Evolutionary conservation across 208 protist species (phyloP), one percentile per base, ranked within the genome.

Genomic region (Leishmania tarentolae): DNA sequence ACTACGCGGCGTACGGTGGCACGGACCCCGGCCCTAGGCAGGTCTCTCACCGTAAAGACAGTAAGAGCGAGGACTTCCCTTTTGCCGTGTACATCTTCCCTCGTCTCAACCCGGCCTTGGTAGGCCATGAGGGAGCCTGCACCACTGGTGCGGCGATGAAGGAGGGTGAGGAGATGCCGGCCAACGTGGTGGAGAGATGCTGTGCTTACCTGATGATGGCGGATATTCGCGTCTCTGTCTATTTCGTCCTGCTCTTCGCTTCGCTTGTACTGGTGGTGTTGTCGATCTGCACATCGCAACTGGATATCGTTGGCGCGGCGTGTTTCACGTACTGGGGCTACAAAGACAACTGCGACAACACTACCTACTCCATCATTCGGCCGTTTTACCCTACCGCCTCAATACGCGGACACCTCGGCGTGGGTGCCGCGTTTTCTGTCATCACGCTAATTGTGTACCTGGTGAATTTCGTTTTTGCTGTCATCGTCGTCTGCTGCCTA

Each of bases 281-380:
- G 15, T 86, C 87, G 8, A 84, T 92, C 53, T 87, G 87, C 21
- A 88, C 86, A 35, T 90, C 92, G 9, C 89, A 94, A 81, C 31
- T 95, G 28, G 89, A 93, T 66, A 13, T 86, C 8, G 42, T 71
- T 15, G 59, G 75, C 71, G 80, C 79, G 40, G 68, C 47, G 15
- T 96, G 93, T 82, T 91, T 91, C 78, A 95, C 93, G 9, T 95
- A 90, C 82, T 96, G 91, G 87, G 93, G 93, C 19, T 95, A 87
- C 82, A 96, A 96, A 76, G 21, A 65, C 4, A 77, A 96, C 83
- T 96, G 93, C 77, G 90, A 94, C 53, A 53, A 72, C 53, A 46
- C 50, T 42, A 75, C 61, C 31, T 96, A 95, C 78, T 87, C 78
- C 5, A 50, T 71, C 46, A 83, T 80, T 4, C 88, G 86, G 24